These are phyloP conservation scores for Butyriboletus appendiculatus DNA, from an alignment of 1,284 basidiomycete genomes.

Conservation along the genomic window DNA sequence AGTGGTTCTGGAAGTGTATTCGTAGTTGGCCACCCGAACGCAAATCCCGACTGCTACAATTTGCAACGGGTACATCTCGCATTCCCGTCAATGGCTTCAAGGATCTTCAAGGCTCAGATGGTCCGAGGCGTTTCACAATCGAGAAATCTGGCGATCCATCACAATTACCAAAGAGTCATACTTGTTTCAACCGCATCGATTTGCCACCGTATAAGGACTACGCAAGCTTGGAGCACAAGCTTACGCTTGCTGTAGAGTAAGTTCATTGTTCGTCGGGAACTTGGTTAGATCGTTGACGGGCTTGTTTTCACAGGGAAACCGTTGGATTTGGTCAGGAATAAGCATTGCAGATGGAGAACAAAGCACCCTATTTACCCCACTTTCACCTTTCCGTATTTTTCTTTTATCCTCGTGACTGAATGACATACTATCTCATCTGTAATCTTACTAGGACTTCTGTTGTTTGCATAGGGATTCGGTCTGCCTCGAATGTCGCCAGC, in stretches of 20 bases:
- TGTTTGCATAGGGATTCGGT: constrained; percentile 6
- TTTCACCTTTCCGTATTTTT: constrained; percentile 2
- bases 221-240: constrained; percentile 80
- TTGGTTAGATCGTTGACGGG: constrained; percentile 11
- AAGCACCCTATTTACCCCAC: constrained; percentile 19
- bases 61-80: constrained; percentile 90
- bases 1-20: constrained; percentile 98
- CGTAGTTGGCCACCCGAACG: constrained; percentile 92
- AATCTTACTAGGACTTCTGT: constrained; percentile 29
- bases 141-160: constrained; percentile 87
- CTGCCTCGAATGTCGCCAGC: background rate
- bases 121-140: constrained; percentile 87
- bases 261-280: constrained; percentile 28
- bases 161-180: constrained; percentile 84
- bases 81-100: constrained; percentile 96
- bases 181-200: constrained; percentile 87
- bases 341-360: constrained; percentile 4
- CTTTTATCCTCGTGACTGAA: constrained; percentile 7
- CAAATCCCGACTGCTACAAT: constrained; percentile 87
- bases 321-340: constrained; percentile 73
- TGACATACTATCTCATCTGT: constrained; percentile 29
- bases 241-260: constrained; percentile 82
- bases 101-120: constrained; percentile 92
- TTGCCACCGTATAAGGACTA: constrained; percentile 86
- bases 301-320: constrained; percentile 51